Conservation (phyloP, 176 grass and related monocot genomes). For the Musa troglodytarum region DNA sequence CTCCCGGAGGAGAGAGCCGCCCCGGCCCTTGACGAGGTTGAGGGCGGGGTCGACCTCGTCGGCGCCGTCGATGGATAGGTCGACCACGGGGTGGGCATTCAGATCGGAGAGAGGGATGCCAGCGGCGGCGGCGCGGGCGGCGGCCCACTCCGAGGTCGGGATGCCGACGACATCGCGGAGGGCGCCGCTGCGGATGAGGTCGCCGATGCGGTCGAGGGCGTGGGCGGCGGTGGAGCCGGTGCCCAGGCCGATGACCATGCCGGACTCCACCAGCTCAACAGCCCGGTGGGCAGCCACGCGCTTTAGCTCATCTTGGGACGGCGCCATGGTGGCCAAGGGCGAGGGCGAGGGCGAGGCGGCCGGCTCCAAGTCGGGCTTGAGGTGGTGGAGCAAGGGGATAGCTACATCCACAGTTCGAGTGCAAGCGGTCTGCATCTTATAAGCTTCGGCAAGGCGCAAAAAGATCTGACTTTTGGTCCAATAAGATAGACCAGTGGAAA, state of each 20-base stretch:
- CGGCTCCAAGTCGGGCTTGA: background rate
- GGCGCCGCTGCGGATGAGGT: background rate
- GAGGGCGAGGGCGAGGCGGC: background rate
- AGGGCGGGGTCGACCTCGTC: conserved; percentile 1
- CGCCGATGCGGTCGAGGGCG: background rate
- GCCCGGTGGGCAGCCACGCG: conserved; percentile 2
- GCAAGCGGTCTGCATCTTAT: background rate
- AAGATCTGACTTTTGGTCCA: background rate
- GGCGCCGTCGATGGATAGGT: conserved; percentile 11
- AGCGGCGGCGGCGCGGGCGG: background rate
- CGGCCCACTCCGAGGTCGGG: conserved; percentile 9
- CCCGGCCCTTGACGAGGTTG: conserved; percentile 2
- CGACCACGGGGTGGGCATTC: background rate
- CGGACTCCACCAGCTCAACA: conserved; percentile 3
- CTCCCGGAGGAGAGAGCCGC: background rate
- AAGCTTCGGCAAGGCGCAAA: background rate
- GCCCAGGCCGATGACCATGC: conserved; percentile 6
- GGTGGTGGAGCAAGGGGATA: background rate
- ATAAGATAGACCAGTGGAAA: too few relatives aligned
- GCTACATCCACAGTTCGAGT: background rate
- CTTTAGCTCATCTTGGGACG: background rate
- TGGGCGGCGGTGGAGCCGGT: conserved; percentile 11
- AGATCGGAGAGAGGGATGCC: conserved; percentile 6
- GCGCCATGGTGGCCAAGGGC: background rate
- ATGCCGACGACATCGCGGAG: conserved; percentile 3